A percentile compares a stretch with the other conserved stretches of the same genome.
Evolutionary conservation across 2,329 filamentous ascomycete species (phyloP).

Genomic region (Ramularia endophylla): DNA sequence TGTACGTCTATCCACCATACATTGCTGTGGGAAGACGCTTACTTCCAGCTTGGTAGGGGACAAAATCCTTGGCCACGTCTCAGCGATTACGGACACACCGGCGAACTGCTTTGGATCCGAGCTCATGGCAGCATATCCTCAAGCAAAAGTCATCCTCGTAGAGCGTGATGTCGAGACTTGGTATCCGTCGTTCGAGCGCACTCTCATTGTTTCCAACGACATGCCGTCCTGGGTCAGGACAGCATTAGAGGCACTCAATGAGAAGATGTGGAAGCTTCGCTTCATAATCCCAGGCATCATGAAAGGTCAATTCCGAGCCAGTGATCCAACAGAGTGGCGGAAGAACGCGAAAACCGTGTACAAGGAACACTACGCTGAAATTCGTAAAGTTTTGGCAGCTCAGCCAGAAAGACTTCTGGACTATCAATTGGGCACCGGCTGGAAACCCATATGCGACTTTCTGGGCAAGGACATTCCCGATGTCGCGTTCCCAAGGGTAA

Average conservation of each 20-base stretch:
- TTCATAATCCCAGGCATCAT: slow-evolving; percentile 7
- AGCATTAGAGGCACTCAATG: background rate
- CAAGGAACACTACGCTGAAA: background rate
- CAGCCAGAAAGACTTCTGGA: slow-evolving; percentile 4
- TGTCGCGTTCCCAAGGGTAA: slow-evolving; percentile 7
- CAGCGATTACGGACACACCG: slow-evolving; percentile 30
- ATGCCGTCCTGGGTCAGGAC: background rate
- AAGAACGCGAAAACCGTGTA: slow-evolving; percentile 7
- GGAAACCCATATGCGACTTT: slow-evolving; percentile 13
- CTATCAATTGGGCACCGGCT: slow-evolving; percentile 3
- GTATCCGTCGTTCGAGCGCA: slow-evolving; percentile 14
- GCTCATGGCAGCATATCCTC: slow-evolving; percentile 27
- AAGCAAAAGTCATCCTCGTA: slow-evolving; percentile 21
- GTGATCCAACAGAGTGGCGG: slow-evolving; percentile 8
- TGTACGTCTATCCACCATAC: slow-evolving; percentile 10
- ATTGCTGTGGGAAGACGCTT: too few relatives aligned
- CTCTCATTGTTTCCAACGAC: slow-evolving; percentile 10
- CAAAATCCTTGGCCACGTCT: slow-evolving; percentile 27
- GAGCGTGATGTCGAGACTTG: slow-evolving; percentile 19
- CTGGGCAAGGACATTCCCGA: slow-evolving; percentile 8
- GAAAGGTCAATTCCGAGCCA: slow-evolving; percentile 12
- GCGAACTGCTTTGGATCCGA: slow-evolving; percentile 31
- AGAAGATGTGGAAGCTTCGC: slow-evolving; percentile 4
- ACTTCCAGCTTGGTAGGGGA: slow-evolving; percentile 12
- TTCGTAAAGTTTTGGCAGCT: slow-evolving; percentile 1